Evolutionary conservation across 1,139 yeast genomes (phyloP).

Genomic region (Saccharomyces hybrid): DNA sequence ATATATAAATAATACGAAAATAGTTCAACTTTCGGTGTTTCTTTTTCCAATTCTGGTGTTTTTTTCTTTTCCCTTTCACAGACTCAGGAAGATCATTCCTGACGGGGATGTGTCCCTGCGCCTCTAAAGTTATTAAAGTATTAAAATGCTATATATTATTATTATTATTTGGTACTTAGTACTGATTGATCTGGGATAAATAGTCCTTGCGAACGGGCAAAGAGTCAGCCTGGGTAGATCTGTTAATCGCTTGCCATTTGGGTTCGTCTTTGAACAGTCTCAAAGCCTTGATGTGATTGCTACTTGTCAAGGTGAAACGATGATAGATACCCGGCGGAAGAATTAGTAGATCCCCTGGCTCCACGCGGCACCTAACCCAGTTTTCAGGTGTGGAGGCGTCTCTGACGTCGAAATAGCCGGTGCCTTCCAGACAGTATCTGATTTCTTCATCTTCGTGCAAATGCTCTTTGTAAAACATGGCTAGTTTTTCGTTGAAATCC

Average conservation of each 20-base stretch:
- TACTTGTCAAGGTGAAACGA: conserved; percentile 67
- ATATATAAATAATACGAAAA: background rate
- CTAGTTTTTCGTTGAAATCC: conserved; percentile 57
- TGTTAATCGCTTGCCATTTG: conserved; percentile 84
- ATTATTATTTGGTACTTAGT: background rate
- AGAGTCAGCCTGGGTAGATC: conserved; percentile 44
- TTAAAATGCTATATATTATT: background rate
- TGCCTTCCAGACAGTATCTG: conserved; percentile 81
- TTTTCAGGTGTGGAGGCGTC: conserved; percentile 48
- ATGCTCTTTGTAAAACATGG: conserved; percentile 75
- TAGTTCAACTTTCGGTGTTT: background rate
- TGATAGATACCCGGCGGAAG: conserved; percentile 92
- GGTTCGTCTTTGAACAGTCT: conserved; percentile 91
- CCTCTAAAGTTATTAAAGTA: background rate
- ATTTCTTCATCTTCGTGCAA: conserved; percentile 96
- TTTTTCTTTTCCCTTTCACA: background rate
- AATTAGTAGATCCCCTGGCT: conserved; percentile 58
- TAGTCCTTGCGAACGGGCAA: conserved; percentile 39
- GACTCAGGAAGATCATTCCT: background rate
- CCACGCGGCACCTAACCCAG: conserved; percentile 74
- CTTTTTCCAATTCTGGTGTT: background rate
- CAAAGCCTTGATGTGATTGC: conserved; percentile 63
- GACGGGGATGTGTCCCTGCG: background rate
- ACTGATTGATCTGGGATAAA: conserved; percentile 28
- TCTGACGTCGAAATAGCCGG: conserved; percentile 87